Conservation (phyloP, 2,329 filamentous ascomycete species). For the Aureobasidium lini region DNA sequence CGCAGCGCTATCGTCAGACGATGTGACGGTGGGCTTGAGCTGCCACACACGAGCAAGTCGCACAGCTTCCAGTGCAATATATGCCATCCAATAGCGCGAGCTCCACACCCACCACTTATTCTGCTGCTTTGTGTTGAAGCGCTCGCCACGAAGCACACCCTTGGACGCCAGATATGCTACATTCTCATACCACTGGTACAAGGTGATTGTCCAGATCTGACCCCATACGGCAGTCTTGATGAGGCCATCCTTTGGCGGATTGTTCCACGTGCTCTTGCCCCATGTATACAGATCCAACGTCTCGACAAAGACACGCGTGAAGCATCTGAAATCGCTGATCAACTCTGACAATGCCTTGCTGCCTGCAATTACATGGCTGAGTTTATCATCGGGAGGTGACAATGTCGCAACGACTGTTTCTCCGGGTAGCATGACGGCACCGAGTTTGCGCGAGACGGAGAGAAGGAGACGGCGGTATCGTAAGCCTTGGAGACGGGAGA, state of each 20-base stretch:
- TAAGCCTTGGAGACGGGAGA: constrained; percentile 30
- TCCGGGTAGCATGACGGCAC: constrained; percentile 33
- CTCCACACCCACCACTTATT: constrained; percentile 62
- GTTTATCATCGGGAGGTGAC: constrained; percentile 26
- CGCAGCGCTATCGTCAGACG: constrained; percentile 25
- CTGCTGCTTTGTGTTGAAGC: constrained; percentile 37
- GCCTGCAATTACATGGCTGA: constrained; percentile 28
- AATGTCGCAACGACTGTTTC: constrained; percentile 34
- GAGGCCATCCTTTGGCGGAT: constrained; percentile 35
- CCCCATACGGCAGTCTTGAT: constrained; percentile 52
- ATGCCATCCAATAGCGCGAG: constrained; percentile 70
- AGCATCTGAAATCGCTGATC: constrained; percentile 63
- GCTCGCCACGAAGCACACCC: constrained; percentile 50
- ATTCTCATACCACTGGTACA: constrained; percentile 79
- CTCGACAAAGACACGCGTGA: constrained; percentile 64
- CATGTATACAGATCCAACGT: constrained; percentile 66
- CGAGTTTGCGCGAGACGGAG: constrained; percentile 31
- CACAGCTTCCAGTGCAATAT: constrained; percentile 68
- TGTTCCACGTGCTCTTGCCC: constrained; percentile 39
- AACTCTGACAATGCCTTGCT: constrained; percentile 51
- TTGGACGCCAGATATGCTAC: constrained; percentile 67
- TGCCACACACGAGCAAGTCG: constrained; percentile 46
- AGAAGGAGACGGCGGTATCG: constrained; percentile 30
- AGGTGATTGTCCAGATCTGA: constrained; percentile 60
- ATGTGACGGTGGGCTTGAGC: constrained; percentile 28